Conservation (phyloP, 148 eudicot genomes). For the Rhododendron simsii region DNA sequence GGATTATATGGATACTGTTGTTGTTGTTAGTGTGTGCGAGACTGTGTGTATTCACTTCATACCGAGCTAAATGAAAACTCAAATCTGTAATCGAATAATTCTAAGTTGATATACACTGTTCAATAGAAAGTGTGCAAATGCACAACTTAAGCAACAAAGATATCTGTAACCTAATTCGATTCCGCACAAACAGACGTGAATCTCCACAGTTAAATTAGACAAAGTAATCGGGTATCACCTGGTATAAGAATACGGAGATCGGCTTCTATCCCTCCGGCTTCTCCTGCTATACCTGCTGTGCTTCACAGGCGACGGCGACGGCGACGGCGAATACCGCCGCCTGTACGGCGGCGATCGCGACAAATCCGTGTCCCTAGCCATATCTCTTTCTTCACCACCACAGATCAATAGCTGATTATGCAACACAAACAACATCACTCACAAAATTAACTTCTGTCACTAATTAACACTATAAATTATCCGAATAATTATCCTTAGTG, state of each 20-base stretch:
- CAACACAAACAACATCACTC: constrained; percentile 1
- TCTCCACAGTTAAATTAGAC: neutral
- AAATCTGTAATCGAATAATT: neutral
- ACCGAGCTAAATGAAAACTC: neutral
- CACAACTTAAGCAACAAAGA: neutral
- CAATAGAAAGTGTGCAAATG: neutral
- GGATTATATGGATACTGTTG: neutral
- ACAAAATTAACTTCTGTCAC: neutral
- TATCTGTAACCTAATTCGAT: neutral
- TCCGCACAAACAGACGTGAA: neutral
- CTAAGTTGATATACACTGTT: no score
- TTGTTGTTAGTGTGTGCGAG: neutral
- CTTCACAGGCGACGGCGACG: constrained; percentile 29
- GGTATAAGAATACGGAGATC: constrained; percentile 70
- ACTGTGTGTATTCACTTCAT: neutral
- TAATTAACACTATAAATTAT: neutral
- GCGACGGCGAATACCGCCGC: constrained; percentile 51
- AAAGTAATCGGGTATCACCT: constrained; percentile 61
- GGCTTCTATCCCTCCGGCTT: constrained; percentile 67
- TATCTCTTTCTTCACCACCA: constrained; percentile 21
- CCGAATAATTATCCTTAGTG: neutral
- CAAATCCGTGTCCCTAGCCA: constrained; percentile 67
- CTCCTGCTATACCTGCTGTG: constrained; percentile 47
- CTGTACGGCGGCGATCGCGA: constrained; percentile 60
- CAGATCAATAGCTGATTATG: neutral